Evolutionary conservation across 1,284 basidiomycete species (phyloP).

Genomic region (Ceratobasidium papillatum): DNA sequence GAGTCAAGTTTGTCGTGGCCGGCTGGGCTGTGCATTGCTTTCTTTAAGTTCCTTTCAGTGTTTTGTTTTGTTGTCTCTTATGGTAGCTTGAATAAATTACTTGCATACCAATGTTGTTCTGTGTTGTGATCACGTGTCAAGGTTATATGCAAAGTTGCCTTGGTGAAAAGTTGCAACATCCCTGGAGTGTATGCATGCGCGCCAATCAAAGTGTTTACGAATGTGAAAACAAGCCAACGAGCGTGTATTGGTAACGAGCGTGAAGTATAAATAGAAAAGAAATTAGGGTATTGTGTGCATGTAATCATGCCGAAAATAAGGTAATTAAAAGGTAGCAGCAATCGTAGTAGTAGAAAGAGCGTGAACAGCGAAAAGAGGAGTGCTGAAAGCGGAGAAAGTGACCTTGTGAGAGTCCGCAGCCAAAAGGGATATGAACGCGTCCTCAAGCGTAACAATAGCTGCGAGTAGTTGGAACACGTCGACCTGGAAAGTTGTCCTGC

Average conservation of each 20-base stretch:
- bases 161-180: too few species aligned
- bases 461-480: background rate
- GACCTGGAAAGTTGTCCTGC: background rate
- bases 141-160: too few species aligned
- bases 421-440: background rate
- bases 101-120: background rate
- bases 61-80: background rate
- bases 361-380: background rate
- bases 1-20: constrained; percentile 9
- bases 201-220: background rate
- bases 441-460: background rate
- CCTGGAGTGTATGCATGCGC: background rate
- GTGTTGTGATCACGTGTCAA: background rate
- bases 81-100: constrained; percentile 18
- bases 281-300: background rate
- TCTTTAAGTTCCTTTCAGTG: background rate
- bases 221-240: background rate
- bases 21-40: constrained; percentile 17
- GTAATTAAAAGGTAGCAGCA: too few species aligned
- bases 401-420: background rate
- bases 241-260: background rate
- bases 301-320: background rate
- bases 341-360: background rate
- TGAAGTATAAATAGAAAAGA: background rate
- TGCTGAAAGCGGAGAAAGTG: background rate